Evolutionary conservation across 805 yeast species (phyloP), one percentile per base, ranked within the genome.

Genomic region (Henningerozyma blattae): DNA sequence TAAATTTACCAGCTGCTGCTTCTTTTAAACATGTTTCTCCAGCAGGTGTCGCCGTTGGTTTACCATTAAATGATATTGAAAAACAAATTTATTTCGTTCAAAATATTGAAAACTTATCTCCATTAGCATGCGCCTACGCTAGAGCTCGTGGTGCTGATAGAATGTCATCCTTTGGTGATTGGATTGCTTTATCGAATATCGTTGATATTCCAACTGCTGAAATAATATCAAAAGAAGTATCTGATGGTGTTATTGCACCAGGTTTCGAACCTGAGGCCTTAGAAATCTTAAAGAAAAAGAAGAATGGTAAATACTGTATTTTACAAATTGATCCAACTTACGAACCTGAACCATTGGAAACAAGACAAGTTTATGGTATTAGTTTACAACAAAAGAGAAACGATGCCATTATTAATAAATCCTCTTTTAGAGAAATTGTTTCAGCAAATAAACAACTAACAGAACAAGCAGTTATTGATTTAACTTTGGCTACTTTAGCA

Each of bases 121-220:
- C 98, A 36, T 71, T 91, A 56, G 98, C 98, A 43, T 81, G 82
- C 56, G 98, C 98, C 38, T 91, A 91, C 55, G 98, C 98, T 26
- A 83, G 97, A 67, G 98, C 98, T 37, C 83, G 98, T 65, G 98
- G 98, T 62, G 98, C 98, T 47, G 98, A 91, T 65, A 80, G 98
- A 73, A 91, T 91, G 98, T 87, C 96, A 5, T 83, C 95, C 12
- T 91, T 91, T 58, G 98, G 98, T 58, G 98, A 91, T 65, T 91
- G 86, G 71, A 91, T 91, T 54, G 98, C 98, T 31, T 70, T 91
- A 45, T 86, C 96, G 41, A 89, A 89, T 70, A 83, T 82, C 62
- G 98, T 91, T 47, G 98, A 91, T 61, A 67, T 81, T 35, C 85
- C 95, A 55, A 91, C 98, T 40, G 98, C 98, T 36, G 80, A 82